Conservation (phyloP, 441 rosid species). For the Omphalea diandra region DNA sequence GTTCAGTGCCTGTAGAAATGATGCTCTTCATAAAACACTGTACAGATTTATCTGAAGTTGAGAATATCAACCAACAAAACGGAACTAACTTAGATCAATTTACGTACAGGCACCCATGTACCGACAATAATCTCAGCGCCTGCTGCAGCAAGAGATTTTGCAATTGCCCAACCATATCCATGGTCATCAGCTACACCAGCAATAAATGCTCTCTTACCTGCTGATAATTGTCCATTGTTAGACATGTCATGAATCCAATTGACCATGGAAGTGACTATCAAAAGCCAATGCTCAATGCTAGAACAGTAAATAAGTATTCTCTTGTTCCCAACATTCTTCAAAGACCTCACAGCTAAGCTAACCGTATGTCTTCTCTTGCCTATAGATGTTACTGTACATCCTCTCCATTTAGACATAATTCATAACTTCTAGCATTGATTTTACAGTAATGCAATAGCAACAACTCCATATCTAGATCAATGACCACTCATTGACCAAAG, state of each 20-base stretch:
- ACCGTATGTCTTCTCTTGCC: not conserved
- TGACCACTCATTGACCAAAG: not conserved
- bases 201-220: slow-evolving; percentile 91
- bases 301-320: not conserved
- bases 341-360: not conserved
- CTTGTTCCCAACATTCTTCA: not conserved
- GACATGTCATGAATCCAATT: not conserved
- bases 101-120: slow-evolving; percentile 97
- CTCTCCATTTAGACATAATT: not conserved
- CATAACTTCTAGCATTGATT: not conserved
- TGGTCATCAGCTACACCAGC: slow-evolving; percentile 98
- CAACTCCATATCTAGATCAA: not conserved
- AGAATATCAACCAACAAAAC: slow-evolving; percentile 8
- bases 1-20: slow-evolving; percentile 61
- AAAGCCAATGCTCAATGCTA: not conserved
- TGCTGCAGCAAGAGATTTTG: slow-evolving; percentile 97
- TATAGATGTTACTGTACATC: not conserved
- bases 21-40: not conserved
- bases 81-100: slow-evolving; percentile 5
- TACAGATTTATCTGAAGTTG: not conserved
- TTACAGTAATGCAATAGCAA: not conserved
- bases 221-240: not conserved
- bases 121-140: slow-evolving; percentile 97
- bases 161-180: slow-evolving; percentile 99
- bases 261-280: not conserved